Base-by-base conservation (phyloP, 2,329 filamentous ascomycete species). In the Fusarium sacchari region DNA sequence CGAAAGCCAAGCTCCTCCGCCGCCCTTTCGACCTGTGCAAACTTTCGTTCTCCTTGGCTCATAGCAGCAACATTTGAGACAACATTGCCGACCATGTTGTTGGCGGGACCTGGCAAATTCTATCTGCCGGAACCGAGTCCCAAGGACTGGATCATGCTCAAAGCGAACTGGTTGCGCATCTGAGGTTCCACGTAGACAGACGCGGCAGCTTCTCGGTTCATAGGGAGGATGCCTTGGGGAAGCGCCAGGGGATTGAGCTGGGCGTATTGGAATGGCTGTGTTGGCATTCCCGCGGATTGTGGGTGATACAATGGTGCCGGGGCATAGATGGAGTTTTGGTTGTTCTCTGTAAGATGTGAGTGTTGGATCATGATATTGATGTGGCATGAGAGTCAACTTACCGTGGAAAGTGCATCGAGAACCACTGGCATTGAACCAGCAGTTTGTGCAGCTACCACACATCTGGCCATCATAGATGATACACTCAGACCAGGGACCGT, bases 371-470 rank as follows among this genome's bases (percentile, higher is more conserved):
- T 39, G 24, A 43, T 39, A 32, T 42, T 32, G 34, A n/a, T 20
- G 24, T 37, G 30, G 32, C 34, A 20, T 15, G n/a, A 39, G 13
- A n/a, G 39, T 58, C 3, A 36, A 78, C 86, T 72, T 81, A 90
- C 88, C 88, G 67, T 90, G 89, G 76, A 90, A 90, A 20, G 88
- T 90, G 69, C 89, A 91, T 57, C 88, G 81, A 15, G 87, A 85
- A 15, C 88, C 88, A 57, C 88, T 89, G 13, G 88, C 88, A 64
- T 91, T 91, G 79, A 88, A 90, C 88, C 89, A 90, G 78, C 89
- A 91, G 76, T 91, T 91, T 64, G 88, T 86, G 70, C 89, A 91
- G 75, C 87, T 89, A 15, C 89, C 88, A 66, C 87, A 90, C 87
- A 90, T 88, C 76, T 89, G 87, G 4, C 88, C 88, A 53, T 87